Evolutionary conservation across 2,329 filamentous ascomycete species (phyloP), one percentile per base, ranked within the genome.

Genomic region (Geosmithia morbida): DNA sequence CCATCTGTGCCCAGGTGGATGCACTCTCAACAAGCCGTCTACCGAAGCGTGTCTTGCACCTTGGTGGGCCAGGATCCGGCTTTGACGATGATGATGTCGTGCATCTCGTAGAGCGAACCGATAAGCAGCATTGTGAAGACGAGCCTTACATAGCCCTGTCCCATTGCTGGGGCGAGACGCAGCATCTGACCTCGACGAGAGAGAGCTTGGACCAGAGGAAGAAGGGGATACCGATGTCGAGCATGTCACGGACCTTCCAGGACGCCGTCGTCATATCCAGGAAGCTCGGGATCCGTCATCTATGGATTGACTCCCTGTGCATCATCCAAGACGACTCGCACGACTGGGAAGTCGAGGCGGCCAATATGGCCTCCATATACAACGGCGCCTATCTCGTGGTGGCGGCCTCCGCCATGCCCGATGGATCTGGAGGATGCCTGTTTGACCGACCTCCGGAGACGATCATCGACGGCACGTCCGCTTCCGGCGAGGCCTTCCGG

Each of bases 221-320:
- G 45, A 40, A 42, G 39, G 22, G 41, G n/a, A 46, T 46, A 18
- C 45, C 33, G 4, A 22, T 41, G 11, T 17, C 19, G 19, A 18
- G 17, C 18, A 29, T 46, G 33, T 33, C 45, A 4, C 17, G 3
- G 8, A 46, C 17, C 22, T 46, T 46, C 20, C 33, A 30, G 18
- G 45, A 46, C 29, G 45, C 30, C 18, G 18, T 46, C 14, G 13
- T n/a, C 16, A 17, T 46, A 7, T 7, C 45, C 30, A n/a, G 56
- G 20, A 46, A 50, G 2, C 16, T 58, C 2, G 52, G 54, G 1
- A 51, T 58, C 16, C 50, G 29, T 0, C 59, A 59, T 39, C 11
- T 58, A 3, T 59, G 56, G 56, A 57, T 58, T 43, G 56, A 58
- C 14, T 56, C 56, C 0, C 50, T 58, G 1, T 59, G 57, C 3